Conservation (phyloP, 2,329 filamentous ascomycete species). For the Penicillium italicum region DNA sequence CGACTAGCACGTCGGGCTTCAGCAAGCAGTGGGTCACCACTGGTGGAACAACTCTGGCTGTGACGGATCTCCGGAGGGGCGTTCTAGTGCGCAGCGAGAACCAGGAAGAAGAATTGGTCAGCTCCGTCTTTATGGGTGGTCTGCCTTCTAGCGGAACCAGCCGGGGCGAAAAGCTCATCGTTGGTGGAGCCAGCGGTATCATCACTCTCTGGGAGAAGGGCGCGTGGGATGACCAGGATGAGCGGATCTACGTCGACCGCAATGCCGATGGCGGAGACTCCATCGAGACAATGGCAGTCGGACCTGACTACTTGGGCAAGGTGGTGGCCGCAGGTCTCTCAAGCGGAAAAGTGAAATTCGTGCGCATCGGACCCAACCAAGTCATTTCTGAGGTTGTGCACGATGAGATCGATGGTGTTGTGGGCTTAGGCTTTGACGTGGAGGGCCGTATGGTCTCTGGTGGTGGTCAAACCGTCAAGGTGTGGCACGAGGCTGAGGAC, state of each 20-base stretch:
- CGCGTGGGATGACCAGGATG: constrained; percentile 91
- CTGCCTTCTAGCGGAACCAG: constrained; percentile 63
- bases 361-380: constrained; percentile 70
- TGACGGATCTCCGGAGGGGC: constrained; percentile 82
- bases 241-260: constrained; percentile 72
- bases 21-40: constrained; percentile 95
- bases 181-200: constrained; percentile 74
- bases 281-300: constrained; percentile 69
- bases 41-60: constrained; percentile 82
- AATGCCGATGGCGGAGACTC: constrained; percentile 66
- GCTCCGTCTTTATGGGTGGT: constrained; percentile 72
- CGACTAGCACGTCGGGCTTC: constrained; percentile 79
- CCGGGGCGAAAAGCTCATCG: constrained; percentile 71
- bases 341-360: constrained; percentile 73
- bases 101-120: constrained; percentile 90
- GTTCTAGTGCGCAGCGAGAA: constrained; percentile 88
- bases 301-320: constrained; percentile 67
- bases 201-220: constrained; percentile 92
- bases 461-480: constrained; percentile 79
- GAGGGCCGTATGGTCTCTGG: constrained; percentile 84
- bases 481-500: constrained; percentile 72
- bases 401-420: constrained; percentile 82
- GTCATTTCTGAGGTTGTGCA: constrained; percentile 67
- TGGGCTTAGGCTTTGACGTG: constrained; percentile 78
- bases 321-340: constrained; percentile 75